These are phyloP conservation scores for Diaporthe vaccinii DNA, from an alignment of 2,329 filamentous ascomycete genomes.

Conservation along the genomic window DNA sequence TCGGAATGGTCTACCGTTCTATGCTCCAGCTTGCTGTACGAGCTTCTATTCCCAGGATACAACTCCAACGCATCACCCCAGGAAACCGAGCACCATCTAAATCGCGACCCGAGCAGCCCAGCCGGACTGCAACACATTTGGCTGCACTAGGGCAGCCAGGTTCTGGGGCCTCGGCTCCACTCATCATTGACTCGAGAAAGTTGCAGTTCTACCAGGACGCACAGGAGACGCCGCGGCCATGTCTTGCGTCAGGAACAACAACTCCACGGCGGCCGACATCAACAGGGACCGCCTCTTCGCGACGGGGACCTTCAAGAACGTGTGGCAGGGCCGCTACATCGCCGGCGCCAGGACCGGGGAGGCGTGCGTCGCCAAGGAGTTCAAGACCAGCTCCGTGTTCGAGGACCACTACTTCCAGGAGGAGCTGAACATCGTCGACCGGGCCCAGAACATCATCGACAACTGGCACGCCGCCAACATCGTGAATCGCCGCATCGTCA, in stretches of 20 bases:
- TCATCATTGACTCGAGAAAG: neutral
- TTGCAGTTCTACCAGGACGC: no score
- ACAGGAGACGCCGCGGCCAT: neutral
- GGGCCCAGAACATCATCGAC: conserved; percentile 34
- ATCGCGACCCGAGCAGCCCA: neutral
- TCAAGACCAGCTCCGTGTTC: conserved; percentile 31
- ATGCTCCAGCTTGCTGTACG: conserved; percentile 24
- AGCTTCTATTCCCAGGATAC: neutral
- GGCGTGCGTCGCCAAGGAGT: conserved; percentile 36
- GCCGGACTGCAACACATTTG: neutral
- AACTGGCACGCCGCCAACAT: conserved; percentile 42
- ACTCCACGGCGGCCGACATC: conserved; percentile 32
- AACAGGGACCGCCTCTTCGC: conserved; percentile 28
- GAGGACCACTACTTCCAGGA: conserved; percentile 37
- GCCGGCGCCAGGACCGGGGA: conserved; percentile 13
- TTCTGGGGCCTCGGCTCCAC: neutral
- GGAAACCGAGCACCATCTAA: neutral
- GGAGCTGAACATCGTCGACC: conserved; percentile 33
- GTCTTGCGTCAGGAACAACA: conserved; percentile 23
- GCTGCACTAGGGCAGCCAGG: neutral
- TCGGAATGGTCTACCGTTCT: neutral
- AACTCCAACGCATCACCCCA: no score
- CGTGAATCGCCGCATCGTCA: conserved; percentile 49
- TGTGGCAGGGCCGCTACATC: conserved; percentile 31
- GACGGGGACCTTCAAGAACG: conserved; percentile 33